phyloP scores from a whole-genome alignment of 441 rosid genomes.

The Hura crepitans region DNA sequence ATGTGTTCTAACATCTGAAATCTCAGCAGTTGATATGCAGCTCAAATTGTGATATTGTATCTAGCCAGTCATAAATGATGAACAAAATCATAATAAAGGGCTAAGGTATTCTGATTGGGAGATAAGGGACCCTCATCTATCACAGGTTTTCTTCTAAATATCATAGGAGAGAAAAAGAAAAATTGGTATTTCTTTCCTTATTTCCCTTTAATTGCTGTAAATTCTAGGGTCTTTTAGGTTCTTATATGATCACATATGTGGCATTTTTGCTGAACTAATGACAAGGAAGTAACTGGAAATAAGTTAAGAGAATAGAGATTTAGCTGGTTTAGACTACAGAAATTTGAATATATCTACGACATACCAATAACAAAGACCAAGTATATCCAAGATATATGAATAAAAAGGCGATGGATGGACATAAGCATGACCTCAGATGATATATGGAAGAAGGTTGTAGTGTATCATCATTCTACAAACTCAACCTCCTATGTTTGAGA shows the following conservation, averaged over 20 bases:
- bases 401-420: not conserved
- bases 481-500: no score
- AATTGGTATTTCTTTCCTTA: not conserved
- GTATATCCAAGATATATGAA: not conserved
- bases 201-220: not conserved
- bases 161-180: not conserved
- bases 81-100: not conserved
- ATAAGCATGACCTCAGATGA: not conserved
- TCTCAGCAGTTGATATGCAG: not conserved
- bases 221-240: not conserved
- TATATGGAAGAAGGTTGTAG: constrained; percentile 2
- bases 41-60: no score
- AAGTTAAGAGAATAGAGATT: not conserved
- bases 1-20: not conserved
- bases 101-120: not conserved
- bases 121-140: not conserved
- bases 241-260: no score
- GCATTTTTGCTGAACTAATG: not conserved
- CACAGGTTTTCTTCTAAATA: not conserved
- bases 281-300: not conserved
- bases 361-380: not conserved
- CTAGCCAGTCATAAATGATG: no score
- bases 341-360: not conserved
- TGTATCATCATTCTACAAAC: no score
- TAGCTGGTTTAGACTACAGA: not conserved